Conservation (phyloP, 768 basidiomycete genomes). For the Tulasnella sp. region DNA sequence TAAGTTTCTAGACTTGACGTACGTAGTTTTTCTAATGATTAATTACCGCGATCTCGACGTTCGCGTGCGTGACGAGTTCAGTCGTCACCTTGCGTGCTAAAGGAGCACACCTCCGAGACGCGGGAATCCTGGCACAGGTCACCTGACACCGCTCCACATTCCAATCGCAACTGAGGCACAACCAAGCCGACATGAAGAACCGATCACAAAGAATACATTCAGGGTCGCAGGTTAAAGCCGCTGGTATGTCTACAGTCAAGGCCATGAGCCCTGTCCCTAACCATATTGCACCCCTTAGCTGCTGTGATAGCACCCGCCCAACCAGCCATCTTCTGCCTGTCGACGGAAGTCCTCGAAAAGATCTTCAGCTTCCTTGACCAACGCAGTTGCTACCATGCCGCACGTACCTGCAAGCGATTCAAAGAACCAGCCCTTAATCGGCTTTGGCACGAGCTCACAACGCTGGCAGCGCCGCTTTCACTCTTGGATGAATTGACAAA, state of each 20-base stretch:
- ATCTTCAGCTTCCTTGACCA: not conserved
- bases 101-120: no score
- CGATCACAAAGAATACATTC: not conserved
- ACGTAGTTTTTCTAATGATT: no score
- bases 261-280: not conserved
- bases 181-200: not conserved
- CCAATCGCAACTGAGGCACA: no score
- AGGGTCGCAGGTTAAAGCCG: not conserved
- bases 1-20: not conserved
- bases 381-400: not conserved
- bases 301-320: not conserved
- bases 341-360: not conserved
- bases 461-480: not conserved
- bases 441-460: not conserved
- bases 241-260: not conserved
- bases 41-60: no score
- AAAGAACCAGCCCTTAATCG: not conserved
- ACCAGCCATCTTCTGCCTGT: not conserved
- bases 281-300: not conserved
- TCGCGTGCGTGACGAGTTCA: no score
- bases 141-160: no score
- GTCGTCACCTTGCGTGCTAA: no score
- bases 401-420: not conserved
- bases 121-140: no score
- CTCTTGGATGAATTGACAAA: not conserved